Base-by-base conservation (phyloP, 2,329 filamentous ascomycete genomes). In the Plectosphaerella cucumerina region DNA sequence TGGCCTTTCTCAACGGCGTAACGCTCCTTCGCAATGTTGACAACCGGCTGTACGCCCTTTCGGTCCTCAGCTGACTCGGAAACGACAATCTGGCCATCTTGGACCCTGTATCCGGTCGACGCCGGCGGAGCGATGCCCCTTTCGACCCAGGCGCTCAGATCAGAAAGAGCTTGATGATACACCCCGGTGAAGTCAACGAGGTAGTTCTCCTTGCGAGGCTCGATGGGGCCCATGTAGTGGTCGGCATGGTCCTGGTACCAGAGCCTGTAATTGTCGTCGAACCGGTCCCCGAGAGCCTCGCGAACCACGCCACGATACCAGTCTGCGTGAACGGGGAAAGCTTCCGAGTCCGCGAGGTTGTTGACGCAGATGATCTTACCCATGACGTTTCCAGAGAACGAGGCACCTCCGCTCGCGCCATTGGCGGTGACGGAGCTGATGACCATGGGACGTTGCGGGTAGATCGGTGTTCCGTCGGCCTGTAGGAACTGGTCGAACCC, bases 321-420 rank as follows among this genome's bases (percentile, higher is more conserved):
- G 39, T 59, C 57, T 5, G 60, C 59, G 39, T 62, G 60, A 55
- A 55, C 55, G 1, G 59, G 58, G 15, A 55, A 53, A 4, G 60
- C 60, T 12, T 61, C 59, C n/a, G 43, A 49, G 43, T 61, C 58
- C 3, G 50, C 10, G 5, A 61, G 54, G 11, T 53, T 59, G 35
- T 58, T 53, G 46, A 61, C 48, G 34, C 57, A 51, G n/a, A 62
- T 58, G 31, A 59, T 3, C 48, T 62, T 62, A 22, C 33, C 48
- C 0, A 47, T 55, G 35, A 60, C 54, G 18, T 57, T 45, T 1
- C 57, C 58, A 0, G 53, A 44, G 33, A 54, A 52, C 0, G 31
- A 46, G 11, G 35, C 52, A 0, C 50, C 49, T 1, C 53, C 54
- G 5, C 41, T 48, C 47, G 54, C 21, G 5, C 12, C 20, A 12